Evolutionary conservation across 2,329 filamentous ascomycete genomes (phyloP), one percentile per base, ranked within the genome.

Genomic region (Aspergillus floridensis): DNA sequence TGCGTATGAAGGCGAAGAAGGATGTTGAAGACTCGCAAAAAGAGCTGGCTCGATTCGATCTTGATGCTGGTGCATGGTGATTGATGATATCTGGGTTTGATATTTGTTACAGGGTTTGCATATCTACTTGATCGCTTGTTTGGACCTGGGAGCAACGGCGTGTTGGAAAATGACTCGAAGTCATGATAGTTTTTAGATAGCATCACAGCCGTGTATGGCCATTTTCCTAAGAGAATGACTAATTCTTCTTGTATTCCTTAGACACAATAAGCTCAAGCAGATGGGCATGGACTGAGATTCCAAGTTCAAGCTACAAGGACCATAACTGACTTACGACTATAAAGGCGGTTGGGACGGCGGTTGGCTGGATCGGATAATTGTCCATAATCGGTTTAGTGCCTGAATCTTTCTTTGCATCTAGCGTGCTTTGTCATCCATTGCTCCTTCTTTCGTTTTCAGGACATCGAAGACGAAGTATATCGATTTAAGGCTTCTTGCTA

Each of bases 1-100:
- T 99, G 95, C 88, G 95, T 4, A 99, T 99, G 95, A 99, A 99
- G 83, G 93, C 93, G 32, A 96, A 97, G 84, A 99, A 99, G 82
- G 95, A 99, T 74, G 88, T 98, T 44, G 93, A 98, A 76, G 95
- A 99, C 79, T 89, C 88, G 1, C 92, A 93, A 59, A 96, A 92
- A 79, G 95, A 99, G 76, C 77, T 99, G 69, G 85, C 85, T 67
- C 82, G 95, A 68, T 99, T 99, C 77, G 95, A 99, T 78, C 85
- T 87, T 64, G 93, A 96, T 76, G 85, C 87, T 69, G 88, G 89
- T 58, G 85, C 91, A 29, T 88, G 85, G 85, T 87, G 64, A 73
- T 62, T 26, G 1, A 21, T 51, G 56, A 31, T 52, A 35, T 48
- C 10, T 47, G 29, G 29, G 49, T 49, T 49, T 24, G 51, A 48